These are phyloP conservation scores for Aspergillus proliferans DNA, from an alignment of 2,329 filamentous ascomycete species.

Conservation along the genomic window DNA sequence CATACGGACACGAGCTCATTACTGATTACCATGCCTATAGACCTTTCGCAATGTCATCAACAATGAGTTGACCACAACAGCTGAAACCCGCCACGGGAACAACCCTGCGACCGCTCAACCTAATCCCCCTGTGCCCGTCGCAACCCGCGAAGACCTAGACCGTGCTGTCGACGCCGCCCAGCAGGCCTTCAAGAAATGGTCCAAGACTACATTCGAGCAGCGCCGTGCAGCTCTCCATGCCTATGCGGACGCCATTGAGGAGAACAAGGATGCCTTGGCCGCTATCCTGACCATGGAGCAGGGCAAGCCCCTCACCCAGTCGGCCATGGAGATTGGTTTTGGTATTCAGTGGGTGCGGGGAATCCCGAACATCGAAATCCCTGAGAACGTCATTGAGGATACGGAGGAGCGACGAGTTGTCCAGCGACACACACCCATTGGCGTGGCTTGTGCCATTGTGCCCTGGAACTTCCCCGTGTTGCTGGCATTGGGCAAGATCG, in stretches of 20 bases:
- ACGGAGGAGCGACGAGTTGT: constrained; percentile 33
- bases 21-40: constrained; percentile 7
- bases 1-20: background rate
- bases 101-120: constrained; percentile 48
- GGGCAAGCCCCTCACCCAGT: constrained; percentile 32
- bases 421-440: constrained; percentile 33
- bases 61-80: constrained; percentile 41
- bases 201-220: constrained; percentile 27
- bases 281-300: constrained; percentile 39
- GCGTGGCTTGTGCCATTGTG: constrained; percentile 48
- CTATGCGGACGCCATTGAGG: constrained; percentile 31
- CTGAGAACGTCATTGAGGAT: constrained; percentile 45
- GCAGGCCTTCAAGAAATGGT: constrained; percentile 45
- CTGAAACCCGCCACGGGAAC: constrained; percentile 42
- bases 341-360: constrained; percentile 17
- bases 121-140: constrained; percentile 48
- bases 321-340: constrained; percentile 21
- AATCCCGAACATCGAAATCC: constrained; percentile 28
- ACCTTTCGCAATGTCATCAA: constrained; percentile 50
- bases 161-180: constrained; percentile 45
- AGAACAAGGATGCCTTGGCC: constrained; percentile 29
- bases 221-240: constrained; percentile 26
- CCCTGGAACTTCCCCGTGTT: constrained; percentile 53
- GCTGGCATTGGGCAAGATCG: constrained; percentile 46
- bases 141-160: constrained; percentile 45